Conservation (phyloP, 148 eudicot genomes). For the Chenopodium album region DNA sequence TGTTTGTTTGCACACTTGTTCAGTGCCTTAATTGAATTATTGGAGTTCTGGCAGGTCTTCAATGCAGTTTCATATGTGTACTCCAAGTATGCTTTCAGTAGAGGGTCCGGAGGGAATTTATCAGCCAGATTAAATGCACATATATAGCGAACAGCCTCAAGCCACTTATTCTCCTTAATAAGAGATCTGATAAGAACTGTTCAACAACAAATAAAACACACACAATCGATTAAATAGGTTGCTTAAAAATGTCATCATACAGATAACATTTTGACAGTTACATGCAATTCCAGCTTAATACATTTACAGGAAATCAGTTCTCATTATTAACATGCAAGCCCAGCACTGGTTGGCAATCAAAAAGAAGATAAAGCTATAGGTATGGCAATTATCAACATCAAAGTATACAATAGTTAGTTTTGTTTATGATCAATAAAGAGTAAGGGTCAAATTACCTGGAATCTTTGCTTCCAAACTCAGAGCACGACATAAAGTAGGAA, state of each 20-base stretch:
- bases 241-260: background rate
- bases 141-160: conserved; percentile 21
- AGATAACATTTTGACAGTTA: background rate
- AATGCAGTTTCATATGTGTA: background rate
- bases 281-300: background rate
- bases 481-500: conserved; percentile 16
- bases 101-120: conserved; percentile 14
- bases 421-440: background rate
- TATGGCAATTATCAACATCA: background rate
- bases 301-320: background rate
- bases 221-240: background rate
- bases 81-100: conserved; percentile 18
- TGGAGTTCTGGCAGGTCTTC: conserved; percentile 9
- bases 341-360: background rate
- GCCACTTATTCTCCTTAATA: conserved; percentile 15
- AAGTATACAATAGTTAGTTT: background rate
- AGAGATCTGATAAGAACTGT: conserved; percentile 14
- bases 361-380: background rate
- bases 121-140: conserved; percentile 17
- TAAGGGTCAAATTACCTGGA: conserved; percentile 11
- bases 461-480: conserved; percentile 24
- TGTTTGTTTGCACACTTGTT: conserved; percentile 15
- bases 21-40: conserved; percentile 14
- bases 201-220: background rate
- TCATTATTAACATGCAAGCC: background rate